Base-by-base conservation (phyloP, 805 yeast genomes). In the Spathaspora sp. region DNA sequence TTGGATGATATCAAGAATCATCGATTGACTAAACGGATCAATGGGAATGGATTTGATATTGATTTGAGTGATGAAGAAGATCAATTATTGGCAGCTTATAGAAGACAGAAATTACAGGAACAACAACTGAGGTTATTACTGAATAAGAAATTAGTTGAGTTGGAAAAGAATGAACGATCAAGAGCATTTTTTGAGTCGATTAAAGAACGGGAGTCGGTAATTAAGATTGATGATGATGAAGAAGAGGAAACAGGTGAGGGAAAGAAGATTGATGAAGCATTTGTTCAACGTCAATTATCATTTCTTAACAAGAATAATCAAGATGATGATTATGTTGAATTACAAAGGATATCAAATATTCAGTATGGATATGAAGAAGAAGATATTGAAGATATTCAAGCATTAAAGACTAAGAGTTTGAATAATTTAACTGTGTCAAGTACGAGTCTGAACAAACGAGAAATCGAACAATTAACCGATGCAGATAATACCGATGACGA, bases 61-160 rank as follows among this genome's bases (percentile, higher is more conserved):
- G 92, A 86, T 57, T 67, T 86, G 44, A 85, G 89, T 62, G 91
- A 85, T 55, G 93, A 85, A 56, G 94, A 86, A 53, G 91, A 86
- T 60, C 86, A 80, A 49, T 72, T 79, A 43, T 68, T 78, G 53
- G 65, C 74, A 50, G 81, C 78, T 8, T 77, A 77, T 58, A 66
- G 78, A 57, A 62, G 64, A 32, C 78, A 76, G 53, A 69, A 70
- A 52, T 54, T 76, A 44, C 63, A 67, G 43, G 78, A 75, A 50
- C 83, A 84, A 65, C 73, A 76, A 58, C 70, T 75, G 59, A 70
- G 80, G 59, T 64, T 82, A 55, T 55, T 77, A 59, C 77, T 77
- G 54, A 73, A 75, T 63, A 76, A 73, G 51, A 73, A 76, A 49
- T 61, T 73, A 35, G 70, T 69, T 48, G 69, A 66, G 38, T 58